These are phyloP conservation scores for Ambrosia trifida DNA, from an alignment of 129 eudicot species.

Conservation along the genomic window DNA sequence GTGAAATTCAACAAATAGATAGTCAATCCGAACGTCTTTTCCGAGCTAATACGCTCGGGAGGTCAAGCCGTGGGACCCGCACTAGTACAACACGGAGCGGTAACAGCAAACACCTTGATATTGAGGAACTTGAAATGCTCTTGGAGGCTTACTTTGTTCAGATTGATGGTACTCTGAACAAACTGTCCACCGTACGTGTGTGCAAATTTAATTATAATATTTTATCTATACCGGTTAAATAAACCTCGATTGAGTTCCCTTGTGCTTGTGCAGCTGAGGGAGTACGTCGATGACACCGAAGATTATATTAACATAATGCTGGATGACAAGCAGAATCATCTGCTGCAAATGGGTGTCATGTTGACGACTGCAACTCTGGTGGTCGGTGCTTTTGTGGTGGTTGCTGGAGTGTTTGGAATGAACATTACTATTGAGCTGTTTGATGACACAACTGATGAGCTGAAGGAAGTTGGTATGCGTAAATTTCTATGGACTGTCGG, in stretches of 20 bases:
- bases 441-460: background rate
- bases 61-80: conserved; percentile 13
- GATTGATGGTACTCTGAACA: conserved; percentile 12
- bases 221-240: background rate
- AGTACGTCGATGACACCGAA: conserved; percentile 13
- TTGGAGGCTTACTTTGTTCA: conserved; percentile 15
- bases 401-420: conserved; percentile 17
- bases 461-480: conserved; percentile 15
- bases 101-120: conserved; percentile 8
- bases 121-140: conserved; percentile 19
- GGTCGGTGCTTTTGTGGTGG: conserved; percentile 11
- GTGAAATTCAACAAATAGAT: conserved; percentile 1
- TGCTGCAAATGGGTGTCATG: conserved; percentile 17
- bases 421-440: conserved; percentile 8
- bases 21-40: conserved; percentile 1
- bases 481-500: conserved; percentile 10
- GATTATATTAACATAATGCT: conserved; percentile 15
- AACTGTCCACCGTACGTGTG: conserved; percentile 3
- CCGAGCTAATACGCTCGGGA: conserved; percentile 11
- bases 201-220: background rate
- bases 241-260: background rate
- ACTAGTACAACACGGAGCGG: conserved; percentile 12
- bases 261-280: conserved; percentile 9
- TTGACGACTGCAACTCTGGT: conserved; percentile 16
- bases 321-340: conserved; percentile 19